Evolutionary conservation across 2,329 filamentous ascomycete species (phyloP), one percentile per base, ranked within the genome.

Genomic region (Epichloe amarillans): DNA sequence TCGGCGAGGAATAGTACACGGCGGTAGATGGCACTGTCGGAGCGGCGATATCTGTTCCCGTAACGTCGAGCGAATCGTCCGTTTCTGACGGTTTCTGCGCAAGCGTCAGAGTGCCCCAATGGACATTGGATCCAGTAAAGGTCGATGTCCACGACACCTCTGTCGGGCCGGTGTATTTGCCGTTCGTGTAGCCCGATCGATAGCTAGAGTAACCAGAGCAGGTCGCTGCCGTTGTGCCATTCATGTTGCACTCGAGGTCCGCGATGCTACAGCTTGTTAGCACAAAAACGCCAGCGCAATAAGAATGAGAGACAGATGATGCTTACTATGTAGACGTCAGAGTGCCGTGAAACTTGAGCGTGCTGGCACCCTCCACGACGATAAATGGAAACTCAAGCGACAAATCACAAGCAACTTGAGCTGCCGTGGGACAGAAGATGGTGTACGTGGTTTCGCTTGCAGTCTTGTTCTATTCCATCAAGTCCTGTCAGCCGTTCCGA

Each of bases 171-270:
- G 66, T 67, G 47, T 67, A 50, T 8, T 62, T 59, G 47, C 68
- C 69, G 44, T 69, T 64, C 4, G 61, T 60, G 55, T 68, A 71
- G 46, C 65, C 64, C 5, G 66, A 57, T 40, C 64, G 66, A 49
- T 67, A 69, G 47, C 72, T 73, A 2, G 73, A 72, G 54, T 72
- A 74, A 19, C 72, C 72, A 0, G 70, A 74, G 54, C 73, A 75
- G 5, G 69, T 72, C 17, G 72, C 72, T 10, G 63, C 66, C 4
- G 70, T 72, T 5, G 63, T 70, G 23, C 65, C 70, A 19, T 64
- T 58, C 23, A 75, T 61, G 15, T 63, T 61, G 58, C 72, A 75
- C 49, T 63, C 67, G 15, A 75, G 62, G 46, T 72, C 62, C 39
- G 69, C 70, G 30, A 68, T 73, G 46, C 72, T 74, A 54, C 21